phyloP scores from a whole-genome alignment of 2,329 filamentous ascomycete species.

The Fusarium napiforme region DNA sequence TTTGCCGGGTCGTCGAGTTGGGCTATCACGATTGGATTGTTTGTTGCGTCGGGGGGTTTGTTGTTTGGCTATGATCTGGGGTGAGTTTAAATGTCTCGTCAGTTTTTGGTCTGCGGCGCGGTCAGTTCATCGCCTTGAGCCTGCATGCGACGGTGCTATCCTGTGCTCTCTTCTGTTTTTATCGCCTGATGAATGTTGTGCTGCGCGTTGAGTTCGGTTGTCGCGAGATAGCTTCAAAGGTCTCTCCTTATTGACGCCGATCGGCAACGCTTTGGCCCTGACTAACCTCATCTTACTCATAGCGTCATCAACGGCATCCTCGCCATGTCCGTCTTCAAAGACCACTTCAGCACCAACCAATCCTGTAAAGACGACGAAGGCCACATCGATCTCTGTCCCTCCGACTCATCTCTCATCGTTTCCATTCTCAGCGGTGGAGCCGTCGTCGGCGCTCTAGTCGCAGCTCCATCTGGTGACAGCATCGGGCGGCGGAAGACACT shows the following conservation, averaged over 20 bases:
- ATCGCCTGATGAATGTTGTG: background rate
- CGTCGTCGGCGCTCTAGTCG: slow-evolving; percentile 75
- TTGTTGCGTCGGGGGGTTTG: slow-evolving; percentile 75
- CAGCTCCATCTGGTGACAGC: slow-evolving; percentile 76
- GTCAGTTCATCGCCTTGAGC: background rate
- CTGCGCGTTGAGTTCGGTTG: background rate
- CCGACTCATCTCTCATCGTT: slow-evolving; percentile 77
- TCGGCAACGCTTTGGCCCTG: background rate
- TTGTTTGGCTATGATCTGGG: slow-evolving; percentile 78
- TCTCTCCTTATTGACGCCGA: slow-evolving; percentile 15
- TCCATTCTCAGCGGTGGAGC: slow-evolving; percentile 86
- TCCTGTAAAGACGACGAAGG: slow-evolving; percentile 54
- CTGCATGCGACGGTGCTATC: background rate
- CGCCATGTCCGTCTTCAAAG: slow-evolving; percentile 75
- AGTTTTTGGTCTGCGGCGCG: slow-evolving; percentile 4
- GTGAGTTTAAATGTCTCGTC: slow-evolving; percentile 51
- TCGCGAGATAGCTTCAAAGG: background rate
- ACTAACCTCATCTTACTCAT: slow-evolving; percentile 36
- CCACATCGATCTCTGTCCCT: slow-evolving; percentile 60
- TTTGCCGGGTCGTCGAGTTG: slow-evolving; percentile 77
- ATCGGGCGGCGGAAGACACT: slow-evolving; percentile 77
- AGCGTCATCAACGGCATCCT: slow-evolving; percentile 75
- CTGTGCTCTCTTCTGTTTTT: no score
- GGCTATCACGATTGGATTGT: slow-evolving; percentile 76
- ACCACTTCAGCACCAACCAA: slow-evolving; percentile 69